phyloP scores from a whole-genome alignment of 305 asterid species.

The Fraxinus platypoda region DNA sequence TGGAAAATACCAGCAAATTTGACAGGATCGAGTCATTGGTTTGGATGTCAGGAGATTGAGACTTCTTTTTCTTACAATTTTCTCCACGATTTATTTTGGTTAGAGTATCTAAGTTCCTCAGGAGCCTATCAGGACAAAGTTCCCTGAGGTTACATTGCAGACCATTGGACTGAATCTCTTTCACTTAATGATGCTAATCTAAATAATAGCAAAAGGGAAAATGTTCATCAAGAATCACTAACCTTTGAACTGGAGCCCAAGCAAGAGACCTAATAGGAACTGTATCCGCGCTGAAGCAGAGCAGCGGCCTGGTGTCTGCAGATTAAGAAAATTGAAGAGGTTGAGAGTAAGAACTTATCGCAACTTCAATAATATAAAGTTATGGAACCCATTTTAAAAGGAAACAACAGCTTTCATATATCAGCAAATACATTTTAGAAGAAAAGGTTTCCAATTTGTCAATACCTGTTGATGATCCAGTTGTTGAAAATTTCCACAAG shows the following conservation, averaged over 20 bases:
- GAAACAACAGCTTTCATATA: constrained; percentile 12
- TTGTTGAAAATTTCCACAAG: constrained; percentile 71
- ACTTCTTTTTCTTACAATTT: background rate
- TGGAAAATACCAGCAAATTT: background rate
- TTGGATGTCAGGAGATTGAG: background rate
- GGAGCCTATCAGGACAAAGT: background rate
- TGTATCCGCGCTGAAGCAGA: constrained; percentile 78
- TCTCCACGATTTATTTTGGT: background rate
- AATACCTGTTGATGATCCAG: constrained; percentile 68
- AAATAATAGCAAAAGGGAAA: background rate
- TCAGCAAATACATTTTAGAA: background rate
- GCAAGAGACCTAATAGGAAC: constrained; percentile 82
- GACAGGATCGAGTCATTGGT: background rate
- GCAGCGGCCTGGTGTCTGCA: constrained; percentile 85
- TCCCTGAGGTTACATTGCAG: background rate
- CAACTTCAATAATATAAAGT: constrained; percentile 3
- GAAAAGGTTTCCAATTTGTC: constrained; percentile 17
- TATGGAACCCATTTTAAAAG: constrained; percentile 8
- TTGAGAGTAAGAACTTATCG: constrained; percentile 12
- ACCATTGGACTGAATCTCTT: background rate
- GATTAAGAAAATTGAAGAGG: constrained; percentile 16
- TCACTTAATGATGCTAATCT: background rate
- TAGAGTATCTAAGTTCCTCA: background rate
- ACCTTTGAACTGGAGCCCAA: constrained; percentile 88
- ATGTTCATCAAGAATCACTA: constrained; percentile 27